Base-by-base conservation (phyloP, 306 rosid genomes). In the Pachyrhizus erosus region DNA sequence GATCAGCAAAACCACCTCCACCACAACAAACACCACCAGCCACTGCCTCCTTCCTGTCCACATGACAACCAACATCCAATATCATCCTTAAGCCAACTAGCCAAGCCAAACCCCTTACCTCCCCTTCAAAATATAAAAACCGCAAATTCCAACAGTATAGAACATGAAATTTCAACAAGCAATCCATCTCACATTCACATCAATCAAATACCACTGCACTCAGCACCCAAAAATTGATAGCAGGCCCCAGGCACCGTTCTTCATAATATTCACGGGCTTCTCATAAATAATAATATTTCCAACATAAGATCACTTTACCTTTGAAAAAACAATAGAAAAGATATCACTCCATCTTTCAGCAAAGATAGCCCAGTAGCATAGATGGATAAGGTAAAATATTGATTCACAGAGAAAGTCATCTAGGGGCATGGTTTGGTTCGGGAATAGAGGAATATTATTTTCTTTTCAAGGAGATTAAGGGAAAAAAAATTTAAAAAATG, bases 41-140 rank as follows among this genome's bases (percentile, higher is more conserved):
- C 73, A 86, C 91, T 70, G 93, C 80, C 88, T 90, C 89, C 97
- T 89, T 88, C 99, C 99, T 93, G 99, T 92, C 98, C 99, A 96
- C 90, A 96, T 90, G 83, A 93, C 93, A 96, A 91, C 97, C 95
- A 91, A 90, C 80, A 89, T 90, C 98, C 92, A 93, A 87, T 39
- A 87, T 95, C 97, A 87, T 90, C 97, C 94, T 92, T 82, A 91
- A 80, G 77, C 89, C 73, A 67, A 18, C 73, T 37, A 69, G 54
- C 54, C 93, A 88, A 89, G 86, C 88, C 93, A 92, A 84, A 90
- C 86, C 91, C 89, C 91, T 90, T 74, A 86, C 94, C 88, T 87
- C 89, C 92, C 92, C 85, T 90, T 90, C 88, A 91, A 87, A 86
- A 87, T 87, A 83, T 78, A 80, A 89, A 90, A 91, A 85, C 90